Percentiles rank a stretch among this genome's conserved stretches.
Evolutionary conservation across 805 yeast species (phyloP).

Genomic region (Wickerhamiella sergipiensis): DNA sequence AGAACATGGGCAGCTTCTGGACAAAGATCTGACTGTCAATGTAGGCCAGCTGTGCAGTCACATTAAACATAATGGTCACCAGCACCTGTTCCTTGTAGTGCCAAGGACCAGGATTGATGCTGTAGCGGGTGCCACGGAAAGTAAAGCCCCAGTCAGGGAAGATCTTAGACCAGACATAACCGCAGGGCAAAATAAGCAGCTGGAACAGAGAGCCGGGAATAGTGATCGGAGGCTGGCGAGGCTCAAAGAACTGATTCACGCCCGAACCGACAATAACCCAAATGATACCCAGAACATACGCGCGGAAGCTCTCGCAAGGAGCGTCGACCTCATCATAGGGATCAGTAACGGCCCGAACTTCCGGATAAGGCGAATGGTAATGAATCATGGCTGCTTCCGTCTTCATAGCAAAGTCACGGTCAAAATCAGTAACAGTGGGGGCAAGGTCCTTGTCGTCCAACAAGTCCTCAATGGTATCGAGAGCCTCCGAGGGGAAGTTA

Average conservation of each 20-base stretch:
- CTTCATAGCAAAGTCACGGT: constrained; percentile 14
- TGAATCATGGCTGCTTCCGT: constrained; percentile 32
- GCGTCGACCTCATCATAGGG: constrained; percentile 37
- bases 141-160: constrained; percentile 9
- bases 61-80: constrained; percentile 29
- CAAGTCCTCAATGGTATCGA: constrained; percentile 20
- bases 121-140: constrained; percentile 6
- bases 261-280: constrained; percentile 44
- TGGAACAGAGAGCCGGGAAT: constrained; percentile 41
- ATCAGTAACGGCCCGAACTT: constrained; percentile 42
- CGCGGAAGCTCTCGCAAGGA: constrained; percentile 38
- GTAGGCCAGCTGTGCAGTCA: constrained; percentile 18
- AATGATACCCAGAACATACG: constrained; percentile 35
- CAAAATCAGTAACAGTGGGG: constrained; percentile 1
- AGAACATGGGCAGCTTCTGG: constrained; percentile 20
- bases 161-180: constrained; percentile 28
- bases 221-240: constrained; percentile 41
- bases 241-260: constrained; percentile 43
- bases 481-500: constrained; percentile 31
- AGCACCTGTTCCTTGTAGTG: constrained; percentile 23
- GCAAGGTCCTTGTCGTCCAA: constrained; percentile 9
- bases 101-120: constrained; percentile 44
- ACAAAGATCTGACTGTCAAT: constrained; percentile 22
- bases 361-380: constrained; percentile 44
- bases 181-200: constrained; percentile 47